Percentiles rank a stretch among this genome's conserved stretches.
Evolutionary conservation across 495 filamentous ascomycete genomes (phyloP).

Genomic region (Penicillium turbatum): DNA sequence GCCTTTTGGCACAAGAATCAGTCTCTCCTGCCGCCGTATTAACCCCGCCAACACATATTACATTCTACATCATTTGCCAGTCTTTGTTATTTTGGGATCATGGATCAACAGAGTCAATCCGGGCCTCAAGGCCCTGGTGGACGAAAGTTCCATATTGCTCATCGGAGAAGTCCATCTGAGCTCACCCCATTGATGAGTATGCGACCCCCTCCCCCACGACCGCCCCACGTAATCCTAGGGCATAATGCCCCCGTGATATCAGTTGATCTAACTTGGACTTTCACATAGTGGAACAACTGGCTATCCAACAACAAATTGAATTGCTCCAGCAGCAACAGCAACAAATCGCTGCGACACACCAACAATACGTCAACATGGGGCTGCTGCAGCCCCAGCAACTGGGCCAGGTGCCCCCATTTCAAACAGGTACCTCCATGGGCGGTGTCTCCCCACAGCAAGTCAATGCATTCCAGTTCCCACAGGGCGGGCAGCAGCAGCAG

Average conservation of each 20-base stretch:
- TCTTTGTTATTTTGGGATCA: constrained; percentile 36
- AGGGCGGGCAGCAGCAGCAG: constrained; percentile 74
- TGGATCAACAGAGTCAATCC: constrained; percentile 80
- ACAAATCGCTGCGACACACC: constrained; percentile 91
- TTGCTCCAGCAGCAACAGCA: constrained; percentile 97
- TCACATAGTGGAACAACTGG: constrained; percentile 86
- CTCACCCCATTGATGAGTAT: constrained; percentile 98
- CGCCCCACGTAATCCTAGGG: too few species aligned
- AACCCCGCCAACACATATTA: constrained; percentile 14
- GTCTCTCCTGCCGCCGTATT: constrained; percentile 23
- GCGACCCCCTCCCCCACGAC: constrained; percentile 45
- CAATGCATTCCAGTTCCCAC: constrained; percentile 85
- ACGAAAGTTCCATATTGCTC: constrained; percentile 93
- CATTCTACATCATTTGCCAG: constrained; percentile 21
- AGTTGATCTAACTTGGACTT: constrained; percentile 10
- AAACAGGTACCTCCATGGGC: constrained; percentile 57
- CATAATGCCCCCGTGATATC: constrained; percentile 1
- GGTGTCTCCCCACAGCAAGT: constrained; percentile 73
- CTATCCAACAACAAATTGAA: constrained; percentile 98
- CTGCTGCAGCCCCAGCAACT: constrained; percentile 84
- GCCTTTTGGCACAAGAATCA: constrained; percentile 24
- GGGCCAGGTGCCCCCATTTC: constrained; percentile 61
- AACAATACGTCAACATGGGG: constrained; percentile 96
- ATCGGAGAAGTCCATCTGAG: constrained; percentile 95
- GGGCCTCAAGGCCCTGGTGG: constrained; percentile 77